A percentile compares a stretch with the other conserved stretches of the same genome.
Conservation (phyloP, 2,329 filamentous ascomycete genomes). For the Aspergillus ustus region DNA sequence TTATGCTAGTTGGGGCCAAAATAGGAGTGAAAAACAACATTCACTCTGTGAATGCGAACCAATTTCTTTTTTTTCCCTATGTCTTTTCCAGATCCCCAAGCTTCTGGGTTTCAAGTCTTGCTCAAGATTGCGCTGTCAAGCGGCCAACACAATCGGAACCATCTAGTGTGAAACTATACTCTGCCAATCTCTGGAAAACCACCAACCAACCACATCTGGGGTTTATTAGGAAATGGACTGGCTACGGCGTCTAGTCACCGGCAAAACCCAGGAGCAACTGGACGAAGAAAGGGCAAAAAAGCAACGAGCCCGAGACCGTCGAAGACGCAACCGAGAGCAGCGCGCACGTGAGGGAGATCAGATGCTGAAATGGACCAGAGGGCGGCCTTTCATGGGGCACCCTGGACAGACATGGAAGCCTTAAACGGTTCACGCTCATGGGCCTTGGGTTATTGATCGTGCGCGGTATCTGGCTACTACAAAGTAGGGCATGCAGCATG, state of each 20-base stretch:
- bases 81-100: neutral
- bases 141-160: neutral
- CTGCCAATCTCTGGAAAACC: neutral
- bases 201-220: neutral
- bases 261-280: neutral
- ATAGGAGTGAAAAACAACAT: neutral
- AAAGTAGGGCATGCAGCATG: too few relatives aligned
- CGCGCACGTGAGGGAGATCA: constrained; percentile 5
- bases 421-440: neutral
- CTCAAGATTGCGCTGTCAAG: neutral
- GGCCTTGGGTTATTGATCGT: neutral
- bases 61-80: neutral
- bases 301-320: constrained; percentile 2
- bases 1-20: constrained; percentile 17
- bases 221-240: constrained; percentile 2
- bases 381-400: constrained; percentile 5
- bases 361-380: neutral
- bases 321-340: constrained; percentile 1
- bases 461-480: neutral
- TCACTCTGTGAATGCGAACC: neutral
- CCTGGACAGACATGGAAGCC: constrained; percentile 10
- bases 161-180: neutral
- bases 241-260: constrained; percentile 3
- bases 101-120: neutral
- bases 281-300: constrained; percentile 4